A percentile compares a stretch with the other conserved stretches of the same genome.
These are phyloP conservation scores for Kluyveromyces sp. DNA, from an alignment of 1,139 yeast genomes.

Conservation along the genomic window DNA sequence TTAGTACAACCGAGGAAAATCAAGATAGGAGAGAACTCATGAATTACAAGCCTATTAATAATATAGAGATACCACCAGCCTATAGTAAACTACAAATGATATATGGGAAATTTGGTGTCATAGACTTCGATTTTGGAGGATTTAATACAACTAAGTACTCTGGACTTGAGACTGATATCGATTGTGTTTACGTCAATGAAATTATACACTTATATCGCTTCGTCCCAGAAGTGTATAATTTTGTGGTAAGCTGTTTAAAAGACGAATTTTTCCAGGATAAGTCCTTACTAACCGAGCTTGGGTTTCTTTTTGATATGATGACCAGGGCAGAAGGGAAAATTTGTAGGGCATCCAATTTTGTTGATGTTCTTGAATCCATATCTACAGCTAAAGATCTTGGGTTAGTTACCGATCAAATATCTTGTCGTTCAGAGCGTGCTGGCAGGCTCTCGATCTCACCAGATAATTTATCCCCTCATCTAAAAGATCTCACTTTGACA, in stretches of 20 bases:
- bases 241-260: constrained; percentile 48
- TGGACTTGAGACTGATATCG: constrained; percentile 85
- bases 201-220: constrained; percentile 76
- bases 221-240: constrained; percentile 63
- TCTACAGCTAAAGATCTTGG: constrained; percentile 43
- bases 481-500: constrained; percentile 4
- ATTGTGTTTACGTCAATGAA: constrained; percentile 74
- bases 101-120: constrained; percentile 87
- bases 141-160: constrained; percentile 69
- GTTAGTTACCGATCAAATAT: constrained; percentile 40
- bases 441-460: constrained; percentile 26
- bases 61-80: constrained; percentile 54
- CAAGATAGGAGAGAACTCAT: constrained; percentile 17
- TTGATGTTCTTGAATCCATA: constrained; percentile 40
- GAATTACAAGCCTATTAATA: constrained; percentile 22
- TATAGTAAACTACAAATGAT: constrained; percentile 69
- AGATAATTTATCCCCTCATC: constrained; percentile 20
- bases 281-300: constrained; percentile 69
- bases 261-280: constrained; percentile 46
- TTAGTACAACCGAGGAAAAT: constrained; percentile 18
- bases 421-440: background rate
- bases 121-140: constrained; percentile 84
- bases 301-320: constrained; percentile 88
- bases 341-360: constrained; percentile 42
- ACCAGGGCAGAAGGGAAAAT: constrained; percentile 62